phyloP scores from a whole-genome alignment of 345 rosid genomes.

The Eucalyptus melliodora region DNA sequence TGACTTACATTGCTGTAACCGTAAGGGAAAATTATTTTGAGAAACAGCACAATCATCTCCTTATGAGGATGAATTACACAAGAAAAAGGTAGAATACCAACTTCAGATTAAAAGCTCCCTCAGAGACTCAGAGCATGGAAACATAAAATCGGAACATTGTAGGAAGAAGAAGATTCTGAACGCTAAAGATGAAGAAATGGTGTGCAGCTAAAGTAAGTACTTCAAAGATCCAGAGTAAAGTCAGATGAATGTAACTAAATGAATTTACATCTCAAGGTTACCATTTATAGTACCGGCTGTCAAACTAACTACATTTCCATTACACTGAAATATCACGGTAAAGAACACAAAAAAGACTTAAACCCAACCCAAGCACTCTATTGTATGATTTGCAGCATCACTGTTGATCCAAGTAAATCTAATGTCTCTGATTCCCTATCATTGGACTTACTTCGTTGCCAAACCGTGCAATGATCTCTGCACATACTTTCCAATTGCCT shows the following conservation, averaged over 20 bases:
- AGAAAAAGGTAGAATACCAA: neutral
- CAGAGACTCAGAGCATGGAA: neutral
- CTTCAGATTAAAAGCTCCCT: neutral
- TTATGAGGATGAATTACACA: neutral
- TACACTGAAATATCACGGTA: neutral
- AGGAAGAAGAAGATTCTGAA: neutral
- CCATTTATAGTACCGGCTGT: neutral
- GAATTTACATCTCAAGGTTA: neutral
- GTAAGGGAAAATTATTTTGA: neutral
- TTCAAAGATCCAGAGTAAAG: neutral
- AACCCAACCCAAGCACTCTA: neutral
- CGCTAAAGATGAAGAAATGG: neutral
- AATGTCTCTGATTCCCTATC: neutral
- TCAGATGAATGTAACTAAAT: neutral
- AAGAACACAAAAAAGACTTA: neutral
- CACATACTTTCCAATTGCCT: neutral
- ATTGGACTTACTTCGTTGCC: neutral
- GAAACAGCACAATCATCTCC: neutral
- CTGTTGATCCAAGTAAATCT: neutral
- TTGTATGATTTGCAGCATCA: neutral
- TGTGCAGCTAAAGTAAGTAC: neutral
- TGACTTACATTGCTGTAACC: neutral
- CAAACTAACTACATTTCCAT: neutral
- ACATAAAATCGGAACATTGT: neutral
- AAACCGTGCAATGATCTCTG: neutral